Evolutionary conservation across 2,329 filamentous ascomycete species (phyloP).

Genomic region (Lanzia echinophila): DNA sequence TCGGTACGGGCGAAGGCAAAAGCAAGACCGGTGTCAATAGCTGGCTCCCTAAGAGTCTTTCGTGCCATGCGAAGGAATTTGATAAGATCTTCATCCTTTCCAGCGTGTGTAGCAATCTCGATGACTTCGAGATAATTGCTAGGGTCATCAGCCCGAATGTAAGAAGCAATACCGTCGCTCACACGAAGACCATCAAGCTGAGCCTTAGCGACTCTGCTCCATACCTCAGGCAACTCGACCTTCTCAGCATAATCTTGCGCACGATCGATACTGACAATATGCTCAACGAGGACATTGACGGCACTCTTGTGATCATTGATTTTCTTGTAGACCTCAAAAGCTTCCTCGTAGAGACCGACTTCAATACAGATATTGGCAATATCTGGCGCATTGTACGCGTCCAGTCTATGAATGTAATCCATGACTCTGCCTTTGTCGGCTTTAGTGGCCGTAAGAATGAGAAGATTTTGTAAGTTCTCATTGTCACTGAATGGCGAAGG

Average conservation of each 20-base stretch:
- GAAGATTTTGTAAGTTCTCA: conserved; percentile 87
- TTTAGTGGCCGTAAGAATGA: conserved; percentile 94
- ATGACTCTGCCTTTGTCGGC: conserved; percentile 92
- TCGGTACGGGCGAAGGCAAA: conserved; percentile 91
- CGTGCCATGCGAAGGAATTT: conserved; percentile 96
- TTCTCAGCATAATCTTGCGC: conserved; percentile 94
- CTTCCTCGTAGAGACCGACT: conserved; percentile 91
- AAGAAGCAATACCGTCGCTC: conserved; percentile 88
- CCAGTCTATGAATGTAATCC: conserved; percentile 90
- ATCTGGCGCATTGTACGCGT: conserved; percentile 84
- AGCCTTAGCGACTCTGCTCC: conserved; percentile 97
- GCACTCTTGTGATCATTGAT: conserved; percentile 81
- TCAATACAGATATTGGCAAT: conserved; percentile 91
- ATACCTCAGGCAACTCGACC: conserved; percentile 89
- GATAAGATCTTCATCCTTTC: conserved; percentile 96
- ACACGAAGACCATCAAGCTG: conserved; percentile 94
- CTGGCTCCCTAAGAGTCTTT: conserved; percentile 89
- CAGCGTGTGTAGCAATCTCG: conserved; percentile 87
- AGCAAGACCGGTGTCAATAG: conserved; percentile 87
- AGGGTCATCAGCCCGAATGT: conserved; percentile 90
- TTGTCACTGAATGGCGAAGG: conserved; percentile 99
- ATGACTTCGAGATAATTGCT: conserved; percentile 95
- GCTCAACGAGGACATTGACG: conserved; percentile 86
- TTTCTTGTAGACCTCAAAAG: conserved; percentile 99
- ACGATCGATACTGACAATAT: conserved; percentile 96